These are phyloP conservation scores for Ramaria rubella DNA, from an alignment of 768 basidiomycete species.

Conservation along the genomic window DNA sequence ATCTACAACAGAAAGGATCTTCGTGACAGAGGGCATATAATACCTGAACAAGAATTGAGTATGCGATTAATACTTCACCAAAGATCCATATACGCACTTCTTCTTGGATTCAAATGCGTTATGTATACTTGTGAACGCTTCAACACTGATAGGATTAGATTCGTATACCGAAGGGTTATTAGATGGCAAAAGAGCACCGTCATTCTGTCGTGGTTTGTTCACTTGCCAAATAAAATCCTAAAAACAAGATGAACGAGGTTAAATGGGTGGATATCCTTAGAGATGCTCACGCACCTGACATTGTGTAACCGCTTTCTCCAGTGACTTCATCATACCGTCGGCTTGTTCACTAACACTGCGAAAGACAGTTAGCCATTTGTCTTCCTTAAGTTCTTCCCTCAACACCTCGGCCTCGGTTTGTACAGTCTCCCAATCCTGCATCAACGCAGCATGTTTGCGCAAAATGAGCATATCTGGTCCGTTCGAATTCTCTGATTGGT, in stretches of 20 bases:
- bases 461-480: conserved; percentile 45
- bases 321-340: conserved; percentile 93
- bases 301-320: conserved; percentile 88
- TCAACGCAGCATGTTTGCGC: conserved; percentile 67
- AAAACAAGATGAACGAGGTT: neutral
- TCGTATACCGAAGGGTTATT: conserved; percentile 31
- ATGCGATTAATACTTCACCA: neutral
- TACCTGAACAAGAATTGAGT: conserved; percentile 45
- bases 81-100: conserved; percentile 45
- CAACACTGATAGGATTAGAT: conserved; percentile 45
- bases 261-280: neutral
- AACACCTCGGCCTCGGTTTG: conserved; percentile 75
- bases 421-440: conserved; percentile 75
- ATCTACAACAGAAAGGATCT: conserved; percentile 89
- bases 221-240: conserved; percentile 87
- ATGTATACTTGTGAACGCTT: conserved; percentile 58
- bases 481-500: conserved; percentile 27
- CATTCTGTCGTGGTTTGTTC: conserved; percentile 40
- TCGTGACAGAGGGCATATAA: conserved; percentile 89
- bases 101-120: conserved; percentile 85
- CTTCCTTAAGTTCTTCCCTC: conserved; percentile 90
- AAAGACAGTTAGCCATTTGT: conserved; percentile 95
- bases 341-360: conserved; percentile 91
- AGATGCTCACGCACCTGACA: conserved; percentile 59
- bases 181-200: conserved; percentile 31